Evolutionary conservation across 179 eudicot genomes (phyloP).

Genomic region (Heliamphora ciliata): DNA sequence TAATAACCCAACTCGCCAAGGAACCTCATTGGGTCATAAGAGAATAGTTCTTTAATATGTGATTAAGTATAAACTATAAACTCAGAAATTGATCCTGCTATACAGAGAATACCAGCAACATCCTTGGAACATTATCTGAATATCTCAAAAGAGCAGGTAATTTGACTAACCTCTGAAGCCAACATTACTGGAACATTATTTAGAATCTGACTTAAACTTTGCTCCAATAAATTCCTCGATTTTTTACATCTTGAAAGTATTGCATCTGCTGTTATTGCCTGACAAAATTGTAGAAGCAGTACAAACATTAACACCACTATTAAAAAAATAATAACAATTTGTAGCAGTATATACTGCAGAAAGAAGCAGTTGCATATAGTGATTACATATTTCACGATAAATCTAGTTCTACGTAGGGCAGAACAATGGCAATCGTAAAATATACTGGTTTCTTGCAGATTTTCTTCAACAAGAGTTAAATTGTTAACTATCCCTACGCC

Average conservation of each 20-base stretch:
- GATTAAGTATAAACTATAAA: not conserved
- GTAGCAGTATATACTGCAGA: too few species aligned
- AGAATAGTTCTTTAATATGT: too few species aligned
- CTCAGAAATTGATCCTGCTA: not conserved
- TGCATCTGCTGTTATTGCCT: constrained; percentile 72
- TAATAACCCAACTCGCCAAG: not conserved
- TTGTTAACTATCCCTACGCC: too few species aligned
- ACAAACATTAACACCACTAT: not conserved
- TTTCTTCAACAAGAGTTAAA: not conserved
- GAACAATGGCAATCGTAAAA: not conserved
- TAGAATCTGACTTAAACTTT: constrained; percentile 58
- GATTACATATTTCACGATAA: not conserved
- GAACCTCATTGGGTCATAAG: not conserved
- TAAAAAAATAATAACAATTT: not conserved
- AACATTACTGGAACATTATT: constrained; percentile 57
- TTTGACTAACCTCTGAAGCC: constrained; percentile 48
- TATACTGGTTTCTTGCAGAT: not conserved
- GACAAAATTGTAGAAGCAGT: constrained; percentile 18
- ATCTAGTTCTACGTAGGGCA: not conserved
- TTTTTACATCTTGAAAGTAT: constrained; percentile 49
- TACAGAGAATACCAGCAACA: not conserved
- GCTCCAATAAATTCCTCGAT: constrained; percentile 42
- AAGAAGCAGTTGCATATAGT: not conserved
- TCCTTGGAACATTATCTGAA: not conserved
- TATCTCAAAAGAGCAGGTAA: not conserved